These are phyloP conservation scores for Camelina laxa DNA, from an alignment of 345 rosid genomes.

Conservation along the genomic window DNA sequence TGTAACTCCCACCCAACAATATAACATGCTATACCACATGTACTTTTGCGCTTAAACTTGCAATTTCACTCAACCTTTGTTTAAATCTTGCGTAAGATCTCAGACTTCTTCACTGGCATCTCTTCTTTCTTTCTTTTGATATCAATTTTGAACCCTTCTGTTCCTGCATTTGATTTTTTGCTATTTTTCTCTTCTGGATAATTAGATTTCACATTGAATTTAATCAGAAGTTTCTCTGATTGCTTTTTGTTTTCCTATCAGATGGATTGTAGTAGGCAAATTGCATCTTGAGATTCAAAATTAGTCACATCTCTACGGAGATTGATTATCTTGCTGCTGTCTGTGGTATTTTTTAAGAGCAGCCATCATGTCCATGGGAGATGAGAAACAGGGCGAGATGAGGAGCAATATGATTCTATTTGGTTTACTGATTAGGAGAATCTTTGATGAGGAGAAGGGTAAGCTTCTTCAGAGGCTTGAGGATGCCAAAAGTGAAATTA, in stretches of 20 bases:
- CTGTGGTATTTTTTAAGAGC: conserved; percentile 51
- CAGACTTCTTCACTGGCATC: conserved; percentile 7
- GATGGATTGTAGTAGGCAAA: conserved; percentile 22
- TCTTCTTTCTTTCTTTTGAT: not conserved
- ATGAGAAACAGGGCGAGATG: conserved; percentile 61
- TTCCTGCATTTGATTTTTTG: conserved; percentile 3
- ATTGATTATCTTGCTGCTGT: conserved; percentile 59
- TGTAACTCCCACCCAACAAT: conserved; percentile 43
- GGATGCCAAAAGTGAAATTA: conserved; percentile 61
- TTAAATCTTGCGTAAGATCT: conserved; percentile 33
- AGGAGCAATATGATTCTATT: conserved; percentile 63
- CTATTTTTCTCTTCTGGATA: not conserved
- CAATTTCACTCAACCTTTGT: conserved; percentile 33
- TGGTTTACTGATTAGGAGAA: conserved; percentile 72
- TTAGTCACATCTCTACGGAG: conserved; percentile 24
- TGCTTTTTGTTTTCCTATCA: not conserved
- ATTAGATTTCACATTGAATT: not conserved
- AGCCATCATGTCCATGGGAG: conserved; percentile 47
- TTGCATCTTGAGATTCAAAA: conserved; percentile 38
- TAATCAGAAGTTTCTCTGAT: not conserved
- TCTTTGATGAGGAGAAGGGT: conserved; percentile 54
- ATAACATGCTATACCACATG: conserved; percentile 44
- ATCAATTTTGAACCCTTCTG: not conserved
- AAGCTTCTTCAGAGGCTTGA: conserved; percentile 59
- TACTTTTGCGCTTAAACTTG: conserved; percentile 29